phyloP scores from a whole-genome alignment of 352 stramenopile species.

The Globisporangium megalacanthum region DNA sequence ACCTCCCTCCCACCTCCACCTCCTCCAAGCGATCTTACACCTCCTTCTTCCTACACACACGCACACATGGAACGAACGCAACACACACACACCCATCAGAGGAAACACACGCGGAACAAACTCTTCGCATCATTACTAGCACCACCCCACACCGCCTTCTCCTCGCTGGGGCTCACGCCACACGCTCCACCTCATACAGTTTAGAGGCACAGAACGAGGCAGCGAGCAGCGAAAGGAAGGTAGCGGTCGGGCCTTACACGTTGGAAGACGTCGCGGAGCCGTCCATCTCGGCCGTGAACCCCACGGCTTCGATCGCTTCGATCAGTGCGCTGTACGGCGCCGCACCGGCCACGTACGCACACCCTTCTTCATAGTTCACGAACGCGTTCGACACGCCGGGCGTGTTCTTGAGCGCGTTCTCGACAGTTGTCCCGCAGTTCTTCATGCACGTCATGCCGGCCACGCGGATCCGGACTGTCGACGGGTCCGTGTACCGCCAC shows the following conservation, averaged over 20 bases:
- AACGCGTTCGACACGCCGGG: conserved; percentile 69
- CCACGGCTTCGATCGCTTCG: conserved; percentile 54
- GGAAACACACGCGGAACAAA: neutral
- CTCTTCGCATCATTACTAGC: conserved; percentile 1
- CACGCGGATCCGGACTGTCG: conserved; percentile 69
- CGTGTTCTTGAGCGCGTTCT: conserved; percentile 41
- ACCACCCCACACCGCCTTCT: neutral
- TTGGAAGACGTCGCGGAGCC: conserved; percentile 29
- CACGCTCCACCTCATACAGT: too few species aligned
- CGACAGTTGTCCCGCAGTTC: conserved; percentile 84
- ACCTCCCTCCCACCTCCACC: too few species aligned
- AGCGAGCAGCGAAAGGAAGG: neutral
- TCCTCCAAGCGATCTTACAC: neutral
- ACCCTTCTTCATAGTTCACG: conserved; percentile 71
- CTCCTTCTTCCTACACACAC: conserved; percentile 4
- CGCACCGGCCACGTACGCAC: conserved; percentile 64
- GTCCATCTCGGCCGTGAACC: conserved; percentile 57
- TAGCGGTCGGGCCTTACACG: conserved; percentile 38
- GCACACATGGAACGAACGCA: neutral
- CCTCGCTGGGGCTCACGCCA: too few species aligned
- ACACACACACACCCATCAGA: neutral
- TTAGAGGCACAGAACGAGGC: too few species aligned
- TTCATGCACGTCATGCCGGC: conserved; percentile 90
- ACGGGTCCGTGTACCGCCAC: conserved; percentile 66
- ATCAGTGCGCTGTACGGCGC: conserved; percentile 50